Evolutionary conservation across 164 flowering plant genomes (phyloP), one percentile per base, ranked within the genome.

Genomic region (Magnolia officinalis): DNA sequence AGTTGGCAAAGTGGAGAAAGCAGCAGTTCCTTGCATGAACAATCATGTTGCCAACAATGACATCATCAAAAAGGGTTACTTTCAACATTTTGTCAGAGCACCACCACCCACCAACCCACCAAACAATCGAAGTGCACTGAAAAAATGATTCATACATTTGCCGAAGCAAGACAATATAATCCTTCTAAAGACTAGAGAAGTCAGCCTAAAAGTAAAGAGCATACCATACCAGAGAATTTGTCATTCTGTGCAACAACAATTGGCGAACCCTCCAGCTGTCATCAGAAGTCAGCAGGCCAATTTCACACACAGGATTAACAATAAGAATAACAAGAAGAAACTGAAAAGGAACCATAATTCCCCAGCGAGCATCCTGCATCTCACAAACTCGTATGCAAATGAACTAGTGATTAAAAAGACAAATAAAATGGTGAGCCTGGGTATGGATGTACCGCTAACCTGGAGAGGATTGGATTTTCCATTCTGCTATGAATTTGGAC

Each of bases 161-260:
- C 45, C 45, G 45, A 37, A 8, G 18, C 18, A 16, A 55, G 13
- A 16, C 13, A 67, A 7, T 24, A 24, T 24, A 67, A 67, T 70
- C 63, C 31, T 26, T 19, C 11, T 6, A 72, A 52, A 55, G n/a
- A 13, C 29, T 16, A 55, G 13, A 6, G 1, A 52, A 52, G 18
- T 19, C 18, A 20, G 59, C 24, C 4, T 18, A 52, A 51, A 50
- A 69, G 49, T 7, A 77, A 75, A 72, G 29, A 29, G 24, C 16
- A 55, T 11, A 55, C 9, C 89, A 83, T 75, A 95, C 98, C 97
- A 74, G 91, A 85, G 82, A 95, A 95, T 74, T 95, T 93, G 71
- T 93, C 93, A 82, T 93, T 95, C 80, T 95, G 98, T 1, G 93
- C 93, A 81, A 82, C 97, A 59, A 93, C 94, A 67, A 92, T 85